phyloP scores from a whole-genome alignment of 163 green algal species.

The Scenedesmus sp. region DNA sequence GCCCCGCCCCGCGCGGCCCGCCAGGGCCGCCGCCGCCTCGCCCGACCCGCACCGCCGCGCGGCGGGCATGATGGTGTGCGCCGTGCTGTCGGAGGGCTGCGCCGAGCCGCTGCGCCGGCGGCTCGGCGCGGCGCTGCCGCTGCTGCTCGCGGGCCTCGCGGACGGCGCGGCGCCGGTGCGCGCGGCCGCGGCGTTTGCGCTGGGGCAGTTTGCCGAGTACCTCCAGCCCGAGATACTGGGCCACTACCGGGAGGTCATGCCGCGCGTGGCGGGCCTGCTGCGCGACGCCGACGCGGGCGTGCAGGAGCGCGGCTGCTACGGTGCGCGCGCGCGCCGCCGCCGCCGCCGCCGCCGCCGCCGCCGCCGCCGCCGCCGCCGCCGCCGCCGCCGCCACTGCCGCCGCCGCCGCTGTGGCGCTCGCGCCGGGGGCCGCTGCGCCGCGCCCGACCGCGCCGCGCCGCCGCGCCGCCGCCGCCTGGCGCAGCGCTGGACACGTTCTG shows the following conservation, averaged over 20 bases:
- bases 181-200: slow-evolving; percentile 67
- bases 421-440: not conserved
- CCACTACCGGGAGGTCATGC: slow-evolving; percentile 71
- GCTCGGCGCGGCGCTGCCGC: slow-evolving; percentile 51
- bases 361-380: not conserved
- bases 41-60: slow-evolving; percentile 44
- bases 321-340: slow-evolving; percentile 1
- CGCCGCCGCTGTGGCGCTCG: not conserved
- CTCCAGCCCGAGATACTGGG: slow-evolving; percentile 67
- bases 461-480: not conserved
- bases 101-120: slow-evolving; percentile 57
- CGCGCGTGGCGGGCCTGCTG: slow-evolving; percentile 68
- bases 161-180: slow-evolving; percentile 54
- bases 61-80: slow-evolving; percentile 61
- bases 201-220: slow-evolving; percentile 78
- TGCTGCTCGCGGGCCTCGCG: slow-evolving; percentile 61
- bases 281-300: slow-evolving; percentile 50
- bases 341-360: not conserved
- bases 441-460: not conserved
- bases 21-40: slow-evolving; percentile 43
- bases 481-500: slow-evolving; percentile 65
- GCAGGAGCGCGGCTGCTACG: slow-evolving; percentile 78
- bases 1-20: too few relatives aligned
- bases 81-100: slow-evolving; percentile 75
- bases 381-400: not conserved